Percentiles rank a stretch among this genome's conserved stretches.
Conservation (phyloP, 768 basidiomycete species). For the Favolaschia claudopus region DNA sequence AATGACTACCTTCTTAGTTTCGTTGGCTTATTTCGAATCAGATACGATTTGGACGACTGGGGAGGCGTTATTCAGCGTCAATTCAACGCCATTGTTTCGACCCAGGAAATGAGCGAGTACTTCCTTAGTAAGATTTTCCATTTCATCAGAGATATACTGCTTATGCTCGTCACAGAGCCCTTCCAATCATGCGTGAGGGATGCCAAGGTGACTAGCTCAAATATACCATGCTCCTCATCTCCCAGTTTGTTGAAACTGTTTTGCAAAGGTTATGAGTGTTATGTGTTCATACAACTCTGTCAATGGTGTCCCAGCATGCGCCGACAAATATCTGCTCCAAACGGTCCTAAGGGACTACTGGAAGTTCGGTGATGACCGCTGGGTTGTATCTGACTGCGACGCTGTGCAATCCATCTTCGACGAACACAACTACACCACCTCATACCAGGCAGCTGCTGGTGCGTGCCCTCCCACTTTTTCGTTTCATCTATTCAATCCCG, state of each 20-base stretch:
- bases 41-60: conserved; percentile 68
- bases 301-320: conserved; percentile 65
- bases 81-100: conserved; percentile 60
- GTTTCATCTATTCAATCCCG: too few species aligned
- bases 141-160: background rate
- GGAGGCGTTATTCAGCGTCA: conserved; percentile 54
- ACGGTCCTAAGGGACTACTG: conserved; percentile 59
- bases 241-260: too few species aligned
- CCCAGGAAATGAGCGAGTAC: conserved; percentile 64
- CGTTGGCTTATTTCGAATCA: too few species aligned
- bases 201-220: conserved; percentile 61
- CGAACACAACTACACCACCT: conserved; percentile 56
- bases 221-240: conserved; percentile 45
- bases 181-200: conserved; percentile 69
- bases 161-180: conserved; percentile 27
- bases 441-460: conserved; percentile 54
- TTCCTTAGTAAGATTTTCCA: conserved; percentile 53
- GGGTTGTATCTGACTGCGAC: conserved; percentile 67
- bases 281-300: conserved; percentile 60
- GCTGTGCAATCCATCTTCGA: conserved; percentile 54
- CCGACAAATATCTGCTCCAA: conserved; percentile 60
- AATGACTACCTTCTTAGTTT: too few species aligned
- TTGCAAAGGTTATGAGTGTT: conserved; percentile 2
- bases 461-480: too few species aligned
- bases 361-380: conserved; percentile 58